A percentile compares a stretch with the other conserved stretches of the same genome.
Conservation (phyloP, 2,329 filamentous ascomycete species). For the Ascochyta koolunga region DNA sequence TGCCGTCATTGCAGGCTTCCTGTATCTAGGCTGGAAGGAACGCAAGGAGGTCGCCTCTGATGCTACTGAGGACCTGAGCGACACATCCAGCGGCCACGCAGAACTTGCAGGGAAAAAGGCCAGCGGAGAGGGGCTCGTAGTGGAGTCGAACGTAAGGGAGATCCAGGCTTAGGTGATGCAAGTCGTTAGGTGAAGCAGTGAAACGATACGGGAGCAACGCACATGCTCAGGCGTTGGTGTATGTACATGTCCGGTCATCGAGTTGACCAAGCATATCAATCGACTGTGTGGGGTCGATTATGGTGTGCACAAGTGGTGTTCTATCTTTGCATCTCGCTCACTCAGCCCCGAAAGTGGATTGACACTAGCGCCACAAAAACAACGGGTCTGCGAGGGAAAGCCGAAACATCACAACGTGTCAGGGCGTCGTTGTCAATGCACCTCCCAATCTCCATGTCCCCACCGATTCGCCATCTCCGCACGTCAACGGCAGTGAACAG, state of each 20-base stretch:
- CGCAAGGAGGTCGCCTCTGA: constrained; percentile 39
- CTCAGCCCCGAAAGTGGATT: constrained; percentile 8
- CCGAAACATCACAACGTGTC: constrained; percentile 3
- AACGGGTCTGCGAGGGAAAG: background rate
- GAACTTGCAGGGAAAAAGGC: constrained; percentile 25
- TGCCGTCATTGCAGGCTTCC: constrained; percentile 68
- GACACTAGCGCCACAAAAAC: background rate
- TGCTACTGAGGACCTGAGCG: constrained; percentile 6
- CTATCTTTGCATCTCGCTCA: background rate
- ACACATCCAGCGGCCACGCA: constrained; percentile 24
- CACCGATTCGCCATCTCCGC: constrained; percentile 5
- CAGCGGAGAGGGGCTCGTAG: constrained; percentile 18
- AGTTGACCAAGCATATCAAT: background rate
- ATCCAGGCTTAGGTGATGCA: constrained; percentile 9
- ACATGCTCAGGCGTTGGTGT: background rate
- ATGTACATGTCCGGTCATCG: background rate
- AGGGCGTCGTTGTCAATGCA: constrained; percentile 4
- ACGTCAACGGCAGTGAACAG: background rate
- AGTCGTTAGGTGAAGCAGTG: background rate
- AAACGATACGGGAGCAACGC: background rate
- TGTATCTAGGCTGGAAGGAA: constrained; percentile 71
- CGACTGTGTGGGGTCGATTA: background rate
- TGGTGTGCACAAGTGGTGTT: background rate
- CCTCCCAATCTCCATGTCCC: constrained; percentile 8
- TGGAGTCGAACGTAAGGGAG: constrained; percentile 22